Evolutionary conservation across 1,139 yeast species (phyloP), one percentile per base, ranked within the genome.

Genomic region (Geotrichum phurueaensis): DNA sequence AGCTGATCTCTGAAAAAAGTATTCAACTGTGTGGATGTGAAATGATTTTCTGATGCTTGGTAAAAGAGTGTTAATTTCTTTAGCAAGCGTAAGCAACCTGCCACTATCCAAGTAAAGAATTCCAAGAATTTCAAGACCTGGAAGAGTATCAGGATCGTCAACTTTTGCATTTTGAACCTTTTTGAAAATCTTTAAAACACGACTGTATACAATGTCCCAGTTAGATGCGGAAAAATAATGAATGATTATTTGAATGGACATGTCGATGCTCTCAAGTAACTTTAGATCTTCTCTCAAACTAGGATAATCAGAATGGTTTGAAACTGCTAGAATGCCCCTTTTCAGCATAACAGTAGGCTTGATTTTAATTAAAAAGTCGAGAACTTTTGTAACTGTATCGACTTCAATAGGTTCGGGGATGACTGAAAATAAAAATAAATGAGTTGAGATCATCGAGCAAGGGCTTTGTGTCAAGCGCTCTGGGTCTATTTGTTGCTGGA

Each of bases 221-320:
- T 85, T 84, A 1, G 87, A 75, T 1, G 85, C 81, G 1, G 86
- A 81, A 18, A 85, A 67, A 67, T 76, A 85, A 56, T 82, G 76
- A 47, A 84, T 69, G 2, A 81, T 70, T 3, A 76, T 66, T 68
- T 80, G 80, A 69, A 83, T 70, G 71, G 78, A 76, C 15, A 68
- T 65, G 67, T 84, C 86, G 52, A 83, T 81, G 50, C 78, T 79
- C 53, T 71, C 72, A 58, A 74, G 52, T 3, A 67, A 39, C n/a
- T 59, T 49, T 31, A 57, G 52, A 3, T 67, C 60, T 18, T 54
- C 54, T 20, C 57, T 53, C 23, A 39, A 51, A 13, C 53, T 47
- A 20, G 31, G 22, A 5, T 20, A 20, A 18, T n/a, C 18, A 7
- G 56, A 51, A 15, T 27, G 23, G 33, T 57, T 57, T 1, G 57